Conservation (phyloP, 176 grass and related monocot species). For the Bolboschoenus planiculmis region DNA sequence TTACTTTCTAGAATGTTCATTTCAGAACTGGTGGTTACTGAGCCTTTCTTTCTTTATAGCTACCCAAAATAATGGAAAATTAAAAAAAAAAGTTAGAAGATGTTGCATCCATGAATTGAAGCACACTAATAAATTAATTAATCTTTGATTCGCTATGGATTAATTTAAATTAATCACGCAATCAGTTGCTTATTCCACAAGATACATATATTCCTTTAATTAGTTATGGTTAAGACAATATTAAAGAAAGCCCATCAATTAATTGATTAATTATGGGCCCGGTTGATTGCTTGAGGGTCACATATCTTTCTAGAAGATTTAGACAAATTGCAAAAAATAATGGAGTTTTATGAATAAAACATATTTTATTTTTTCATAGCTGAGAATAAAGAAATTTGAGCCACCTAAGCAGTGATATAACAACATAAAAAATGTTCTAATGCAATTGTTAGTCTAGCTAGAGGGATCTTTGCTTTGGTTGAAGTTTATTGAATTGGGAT, state of each 20-base stretch:
- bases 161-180: constrained; percentile 5
- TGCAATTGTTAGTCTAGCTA: too few species aligned
- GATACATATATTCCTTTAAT: neutral
- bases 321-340: neutral
- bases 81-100: neutral
- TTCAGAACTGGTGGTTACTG: too few species aligned
- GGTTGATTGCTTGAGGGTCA: neutral
- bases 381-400: too few species aligned
- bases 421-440: too few species aligned
- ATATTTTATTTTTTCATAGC: neutral
- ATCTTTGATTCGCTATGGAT: neutral
- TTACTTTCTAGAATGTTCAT: too few species aligned
- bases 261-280: neutral
- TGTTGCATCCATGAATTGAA: neutral
- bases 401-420: too few species aligned
- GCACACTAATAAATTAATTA: neutral
- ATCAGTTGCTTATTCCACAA: neutral
- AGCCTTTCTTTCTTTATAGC: too few species aligned
- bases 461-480: too few species aligned
- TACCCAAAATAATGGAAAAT: too few species aligned
- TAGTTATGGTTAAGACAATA: neutral
- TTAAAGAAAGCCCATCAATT: neutral
- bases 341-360: neutral
- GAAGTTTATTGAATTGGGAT: too few species aligned
- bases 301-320: neutral